Percentiles rank a stretch among this genome's conserved stretches.
Evolutionary conservation across 2,329 filamentous ascomycete species (phyloP).

Genomic region (Cladophialophora bantiana): DNA sequence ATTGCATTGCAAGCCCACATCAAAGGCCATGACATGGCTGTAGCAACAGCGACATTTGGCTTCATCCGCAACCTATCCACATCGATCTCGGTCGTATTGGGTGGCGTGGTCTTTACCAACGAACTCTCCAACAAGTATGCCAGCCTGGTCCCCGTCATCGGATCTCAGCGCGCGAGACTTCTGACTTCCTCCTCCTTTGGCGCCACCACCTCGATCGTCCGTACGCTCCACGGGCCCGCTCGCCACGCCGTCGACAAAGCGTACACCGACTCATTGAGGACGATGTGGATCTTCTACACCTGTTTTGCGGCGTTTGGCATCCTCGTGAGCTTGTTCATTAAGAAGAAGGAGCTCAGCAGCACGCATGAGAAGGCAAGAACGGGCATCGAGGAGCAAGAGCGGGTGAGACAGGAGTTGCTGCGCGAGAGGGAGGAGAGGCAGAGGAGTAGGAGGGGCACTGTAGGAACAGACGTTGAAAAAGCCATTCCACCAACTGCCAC

Average conservation of each 20-base stretch:
- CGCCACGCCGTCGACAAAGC: constrained; percentile 42
- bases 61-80: constrained; percentile 63
- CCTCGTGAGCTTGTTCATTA: constrained; percentile 43
- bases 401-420: constrained; percentile 43
- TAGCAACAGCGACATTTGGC: constrained; percentile 63
- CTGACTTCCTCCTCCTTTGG: constrained; percentile 48
- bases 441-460: constrained; percentile 12
- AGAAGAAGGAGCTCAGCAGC: constrained; percentile 47
- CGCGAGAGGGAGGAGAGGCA: constrained; percentile 43
- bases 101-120: constrained; percentile 56
- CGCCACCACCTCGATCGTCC: constrained; percentile 45
- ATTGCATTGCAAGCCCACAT: constrained; percentile 71
- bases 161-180: constrained; percentile 42
- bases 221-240: constrained; percentile 43
- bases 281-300: constrained; percentile 54
- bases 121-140: constrained; percentile 45
- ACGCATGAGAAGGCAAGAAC: constrained; percentile 55
- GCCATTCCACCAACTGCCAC: background rate
- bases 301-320: constrained; percentile 42
- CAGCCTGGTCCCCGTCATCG: constrained; percentile 43
- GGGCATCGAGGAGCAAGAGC: constrained; percentile 54
- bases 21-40: constrained; percentile 64
- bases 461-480: constrained; percentile 25
- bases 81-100: constrained; percentile 61
- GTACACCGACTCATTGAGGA: constrained; percentile 47